Evolutionary conservation across 208 protist genomes (phyloP).

Genomic region (Trichomonas tenax): DNA sequence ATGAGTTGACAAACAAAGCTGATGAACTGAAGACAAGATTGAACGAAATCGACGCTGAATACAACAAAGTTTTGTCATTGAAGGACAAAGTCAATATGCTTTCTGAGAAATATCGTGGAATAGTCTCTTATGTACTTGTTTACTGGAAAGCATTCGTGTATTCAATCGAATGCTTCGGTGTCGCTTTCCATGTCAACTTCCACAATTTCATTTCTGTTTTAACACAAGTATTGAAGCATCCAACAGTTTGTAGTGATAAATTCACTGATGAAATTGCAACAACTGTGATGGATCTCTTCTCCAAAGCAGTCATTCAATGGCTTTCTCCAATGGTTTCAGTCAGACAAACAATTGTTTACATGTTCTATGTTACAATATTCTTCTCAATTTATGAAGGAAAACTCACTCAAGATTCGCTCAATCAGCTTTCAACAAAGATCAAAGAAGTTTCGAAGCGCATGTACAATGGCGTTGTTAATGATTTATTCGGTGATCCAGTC

Average conservation of each 20-base stretch:
- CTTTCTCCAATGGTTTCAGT: neutral
- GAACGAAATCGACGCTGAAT: neutral
- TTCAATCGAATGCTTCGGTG: neutral
- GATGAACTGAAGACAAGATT: neutral
- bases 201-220: neutral
- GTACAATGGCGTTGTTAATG: neutral
- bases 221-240: neutral
- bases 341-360: neutral
- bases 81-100: neutral
- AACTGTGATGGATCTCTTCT: neutral
- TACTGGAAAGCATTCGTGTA: neutral
- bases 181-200: neutral
- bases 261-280: neutral
- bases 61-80: neutral
- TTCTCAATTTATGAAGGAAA: neutral
- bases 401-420: neutral
- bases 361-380: neutral
- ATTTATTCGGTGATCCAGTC: neutral
- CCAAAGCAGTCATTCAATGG: neutral
- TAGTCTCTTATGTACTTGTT: neutral
- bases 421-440: neutral
- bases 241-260: neutral
- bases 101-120: neutral
- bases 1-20: neutral
- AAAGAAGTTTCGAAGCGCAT: neutral